Base-by-base conservation (phyloP, 164 flowering plant species). In the Berberis thunbergii region DNA sequence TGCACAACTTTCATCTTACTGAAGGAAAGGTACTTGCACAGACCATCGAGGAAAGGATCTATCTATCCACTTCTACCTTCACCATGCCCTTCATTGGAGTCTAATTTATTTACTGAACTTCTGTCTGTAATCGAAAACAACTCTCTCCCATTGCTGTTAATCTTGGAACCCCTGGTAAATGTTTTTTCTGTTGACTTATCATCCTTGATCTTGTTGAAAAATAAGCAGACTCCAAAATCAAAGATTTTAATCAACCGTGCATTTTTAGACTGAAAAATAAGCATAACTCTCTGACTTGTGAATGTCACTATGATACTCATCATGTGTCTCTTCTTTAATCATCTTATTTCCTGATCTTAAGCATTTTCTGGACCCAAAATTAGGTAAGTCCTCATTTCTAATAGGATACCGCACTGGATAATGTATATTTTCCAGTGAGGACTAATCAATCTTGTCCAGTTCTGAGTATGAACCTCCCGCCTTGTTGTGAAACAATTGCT, bases 211-310 rank as follows among this genome's bases (percentile, higher is more conserved):
- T 84, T 11, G 88, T 86, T 65, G 79, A 69, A 70, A 89, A 80
- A 67, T 95, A 95, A 56, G 90, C 97, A 45, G 86, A 72, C 73
- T 95, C 97, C 12, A 91, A 74, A 65, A 84, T 86, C 77, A 56
- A 91, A 91, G 79, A 91, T 85, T 73, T 83, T 87, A 89, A 94
- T 79, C 62, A 91, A 65, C 45, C 91, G 83, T 40, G 91, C 79
- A 77, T 73, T 83, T 73, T 76, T 83, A 9, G 79, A 78, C 57
- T 79, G 65, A 63, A 71, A 41, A 54, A 48, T 76, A 78, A 10
- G 64, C 49, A 7, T 53, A 64, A 1, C 57, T 41, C 42, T 74
- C 82, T 48, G 80, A 77, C 61, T 67, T 78, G 42, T 65, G 75
- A 59, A 65, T 60, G 63, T 70, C 78, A 57, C 67, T 77, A 12